phyloP scores from a whole-genome alignment of 2,329 filamentous ascomycete genomes.

The Ophiostoma perfectum region DNA sequence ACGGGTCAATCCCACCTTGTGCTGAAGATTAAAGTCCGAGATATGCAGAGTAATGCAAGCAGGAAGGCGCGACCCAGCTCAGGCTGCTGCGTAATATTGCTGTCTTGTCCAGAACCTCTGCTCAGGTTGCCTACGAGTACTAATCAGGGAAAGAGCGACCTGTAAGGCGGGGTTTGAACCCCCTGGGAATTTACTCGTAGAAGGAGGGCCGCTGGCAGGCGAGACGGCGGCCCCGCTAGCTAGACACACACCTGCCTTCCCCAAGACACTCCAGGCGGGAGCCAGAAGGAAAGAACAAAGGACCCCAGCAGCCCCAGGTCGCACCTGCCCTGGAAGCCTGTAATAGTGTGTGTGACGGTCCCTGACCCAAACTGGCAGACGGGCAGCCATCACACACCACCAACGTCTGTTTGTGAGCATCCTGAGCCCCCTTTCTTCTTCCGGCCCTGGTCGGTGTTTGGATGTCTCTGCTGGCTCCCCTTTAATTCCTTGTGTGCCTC shows the following conservation, averaged over 20 bases:
- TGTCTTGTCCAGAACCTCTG: not conserved
- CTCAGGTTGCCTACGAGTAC: not conserved
- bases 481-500: not conserved
- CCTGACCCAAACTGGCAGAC: slow-evolving; percentile 7
- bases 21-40: not conserved
- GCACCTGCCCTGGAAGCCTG: not conserved
- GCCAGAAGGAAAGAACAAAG: slow-evolving; percentile 3
- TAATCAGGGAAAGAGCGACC: not conserved
- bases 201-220: not conserved
- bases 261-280: slow-evolving; percentile 3
- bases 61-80: slow-evolving; percentile 1
- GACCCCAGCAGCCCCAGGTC: not conserved
- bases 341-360: not conserved
- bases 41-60: not conserved
- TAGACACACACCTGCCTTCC: slow-evolving; percentile 3
- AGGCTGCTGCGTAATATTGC: not conserved
- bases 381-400: not conserved
- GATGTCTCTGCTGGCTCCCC: not conserved
- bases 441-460: not conserved
- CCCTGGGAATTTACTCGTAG: not conserved
- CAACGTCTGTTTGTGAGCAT: not conserved
- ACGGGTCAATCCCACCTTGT: not conserved
- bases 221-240: slow-evolving; percentile 5
- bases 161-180: slow-evolving; percentile 10
- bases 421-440: slow-evolving; percentile 11